Conservation (phyloP, 306 rosid species). For the Citrullus colocynthis region DNA sequence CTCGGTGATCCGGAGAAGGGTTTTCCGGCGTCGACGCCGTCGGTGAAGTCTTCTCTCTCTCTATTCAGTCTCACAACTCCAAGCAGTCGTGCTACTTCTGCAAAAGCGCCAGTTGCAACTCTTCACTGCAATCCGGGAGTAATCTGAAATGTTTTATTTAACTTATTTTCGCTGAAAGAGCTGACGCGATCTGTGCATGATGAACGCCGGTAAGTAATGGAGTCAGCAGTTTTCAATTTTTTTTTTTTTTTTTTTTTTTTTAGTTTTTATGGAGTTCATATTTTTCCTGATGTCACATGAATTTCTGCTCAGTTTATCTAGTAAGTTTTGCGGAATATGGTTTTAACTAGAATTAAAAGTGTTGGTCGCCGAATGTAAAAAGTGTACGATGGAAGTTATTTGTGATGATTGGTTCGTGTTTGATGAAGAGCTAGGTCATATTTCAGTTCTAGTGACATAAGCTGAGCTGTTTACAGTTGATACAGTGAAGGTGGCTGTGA, state of each 20-base stretch:
- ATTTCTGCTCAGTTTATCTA: neutral
- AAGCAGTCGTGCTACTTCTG: neutral
- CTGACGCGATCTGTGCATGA: neutral
- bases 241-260: neutral
- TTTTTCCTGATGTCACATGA: neutral
- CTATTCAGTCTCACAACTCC: neutral
- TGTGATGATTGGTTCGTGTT: neutral
- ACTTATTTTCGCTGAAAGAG: neutral
- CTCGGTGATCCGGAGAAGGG: neutral
- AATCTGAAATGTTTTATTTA: neutral
- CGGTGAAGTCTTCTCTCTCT: neutral
- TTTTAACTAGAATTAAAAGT: neutral
- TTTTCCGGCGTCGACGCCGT: neutral
- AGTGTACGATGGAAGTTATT: neutral
- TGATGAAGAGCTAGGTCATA: neutral
- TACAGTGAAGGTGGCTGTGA: neutral
- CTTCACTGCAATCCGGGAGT: neutral
- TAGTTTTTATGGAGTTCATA: neutral
- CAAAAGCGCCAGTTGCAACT: neutral
- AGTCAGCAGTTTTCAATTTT: neutral
- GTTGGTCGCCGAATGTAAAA: neutral
- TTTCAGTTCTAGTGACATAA: neutral
- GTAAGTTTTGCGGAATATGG: neutral
- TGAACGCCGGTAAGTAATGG: constrained; percentile 1
- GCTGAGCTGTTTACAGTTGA: neutral